Evolutionary conservation across 768 basidiomycete species (phyloP), one percentile per base, ranked within the genome.

Genomic region (Collybiopsis luxurians): DNA sequence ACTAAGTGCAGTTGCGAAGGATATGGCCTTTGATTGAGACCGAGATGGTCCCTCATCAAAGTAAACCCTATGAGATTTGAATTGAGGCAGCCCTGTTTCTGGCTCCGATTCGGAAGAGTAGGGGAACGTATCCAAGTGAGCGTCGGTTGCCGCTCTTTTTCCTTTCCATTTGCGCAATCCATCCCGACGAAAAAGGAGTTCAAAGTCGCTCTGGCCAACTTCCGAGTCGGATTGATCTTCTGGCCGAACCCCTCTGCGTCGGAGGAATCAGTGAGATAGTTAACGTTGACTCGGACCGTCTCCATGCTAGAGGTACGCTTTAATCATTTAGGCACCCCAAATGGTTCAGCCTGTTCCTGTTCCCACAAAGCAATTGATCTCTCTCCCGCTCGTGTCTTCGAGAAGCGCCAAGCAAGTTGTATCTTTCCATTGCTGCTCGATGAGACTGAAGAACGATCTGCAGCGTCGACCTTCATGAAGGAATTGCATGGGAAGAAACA

Each of bases 401-500:
- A 88, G 66, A 61, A 88, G 74, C 7, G 78, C 84, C 31, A 87
- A 68, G 60, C 82, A 81, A 1, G 81, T 84, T 24, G 81, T 79
- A 58, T 87, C 84, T 60, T 79, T 83, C 83, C 82, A 87, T 45
- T 75, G 69, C 1, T 63, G 53, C 1, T 72, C 73, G 55, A 77
- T 59, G 4, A 75, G 71, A 58, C 77, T 77, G 63, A 67, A 79
- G 53, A 83, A 79, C 0, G 81, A 75, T 43, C 81, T 76, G 30
- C 86, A 79, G 42, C 79, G 78, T 9, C 75, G 81, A 45, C 88
- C 88, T 68, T 90, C 88, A 58, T 84, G 80, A 6, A 67, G 67
- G 63, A 90, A 88, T 9, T 82, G 81, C 54, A 80, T 83, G 58
- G n/a, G n/a, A n/a, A n/a, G n/a, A n/a, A n/a, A n/a, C n/a, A n/a